Evolutionary conservation across 495 filamentous ascomycete genomes (phyloP), one percentile per base, ranked within the genome.

Genomic region (Terfezia claveryi): DNA sequence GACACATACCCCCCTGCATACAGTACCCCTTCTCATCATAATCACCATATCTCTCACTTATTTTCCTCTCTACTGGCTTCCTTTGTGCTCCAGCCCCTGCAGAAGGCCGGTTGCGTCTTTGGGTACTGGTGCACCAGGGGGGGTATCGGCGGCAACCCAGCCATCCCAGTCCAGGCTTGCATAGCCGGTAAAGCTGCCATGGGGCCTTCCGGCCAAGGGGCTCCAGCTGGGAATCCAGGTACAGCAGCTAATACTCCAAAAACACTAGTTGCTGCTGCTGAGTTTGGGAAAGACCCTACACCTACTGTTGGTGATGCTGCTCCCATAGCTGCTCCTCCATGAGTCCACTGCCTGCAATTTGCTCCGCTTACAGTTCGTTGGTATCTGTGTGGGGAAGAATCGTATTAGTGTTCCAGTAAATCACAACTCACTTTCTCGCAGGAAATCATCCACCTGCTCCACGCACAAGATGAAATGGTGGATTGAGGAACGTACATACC

Each of bases 1-100:
- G 80, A 66, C 89, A 96, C 49, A 76, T 78, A 55, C 73, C 74
- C 2, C 86, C 87, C 51, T 81, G 68, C 37, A 82, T 77, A 62
- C 89, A 96, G 59, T 81, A 92, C 0, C 91, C 91, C 59, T 87
- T 86, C 1, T 74, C 78, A 58, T 95, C 88, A 64, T 87, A 95
- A 65, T 94, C 87, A 46, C 80, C 77, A 62, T 91, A 96, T 56
- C 81, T 74, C 63, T 79, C 68, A 9, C 70, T 70, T 55, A 69
- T 70, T 54, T 71, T 72, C 38, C 64, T 62, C 0, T 60, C 59
- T n/a, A n/a, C n/a, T n/a, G n/a, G n/a, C 56, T 71, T 70, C 63
- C 66, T 70, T 56, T 46, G 41, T 5, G 41, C 41, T 14, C 14
- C 41, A 5, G 41, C 41, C 58, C 58, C 5, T 63, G 61, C 49